Evolutionary conservation across 495 filamentous ascomycete genomes (phyloP).

Genomic region (Penicillium soppii): DNA sequence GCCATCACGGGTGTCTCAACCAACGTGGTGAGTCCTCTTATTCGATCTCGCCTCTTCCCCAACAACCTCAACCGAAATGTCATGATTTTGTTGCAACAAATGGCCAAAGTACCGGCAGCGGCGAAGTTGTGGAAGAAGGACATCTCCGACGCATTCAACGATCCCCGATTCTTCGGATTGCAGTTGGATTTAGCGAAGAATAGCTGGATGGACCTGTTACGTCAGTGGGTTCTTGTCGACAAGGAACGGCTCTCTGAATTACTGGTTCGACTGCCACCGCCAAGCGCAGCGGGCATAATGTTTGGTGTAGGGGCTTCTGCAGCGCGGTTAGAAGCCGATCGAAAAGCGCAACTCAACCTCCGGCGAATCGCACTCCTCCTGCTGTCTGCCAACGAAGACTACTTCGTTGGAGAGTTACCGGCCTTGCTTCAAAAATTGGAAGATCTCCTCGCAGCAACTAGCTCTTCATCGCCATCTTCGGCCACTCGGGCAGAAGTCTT

Average conservation of each 20-base stretch:
- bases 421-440: slow-evolving; percentile 77
- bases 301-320: slow-evolving; percentile 96
- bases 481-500: slow-evolving; percentile 85
- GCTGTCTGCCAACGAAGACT: slow-evolving; percentile 70
- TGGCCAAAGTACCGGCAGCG: slow-evolving; percentile 71
- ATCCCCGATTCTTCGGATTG: slow-evolving; percentile 75
- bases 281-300: slow-evolving; percentile 93
- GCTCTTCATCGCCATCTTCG: slow-evolving; percentile 87
- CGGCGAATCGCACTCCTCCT: slow-evolving; percentile 76
- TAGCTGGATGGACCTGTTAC: slow-evolving; percentile 79
- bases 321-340: slow-evolving; percentile 90
- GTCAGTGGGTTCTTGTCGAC: slow-evolving; percentile 78
- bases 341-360: slow-evolving; percentile 88
- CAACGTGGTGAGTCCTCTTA: slow-evolving; percentile 76
- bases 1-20: slow-evolving; percentile 78
- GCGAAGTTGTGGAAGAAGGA: slow-evolving; percentile 95
- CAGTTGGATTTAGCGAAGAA: slow-evolving; percentile 62
- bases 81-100: slow-evolving; percentile 71
- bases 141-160: slow-evolving; percentile 86
- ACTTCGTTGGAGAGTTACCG: slow-evolving; percentile 73
- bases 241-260: slow-evolving; percentile 87
- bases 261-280: slow-evolving; percentile 72
- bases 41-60: slow-evolving; percentile 85
- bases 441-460: slow-evolving; percentile 82
- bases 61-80: slow-evolving; percentile 74